Percentiles rank a stretch among this genome's conserved stretches.
Conservation (phyloP, 306 rosid species). For the Mucuna pruriens region DNA sequence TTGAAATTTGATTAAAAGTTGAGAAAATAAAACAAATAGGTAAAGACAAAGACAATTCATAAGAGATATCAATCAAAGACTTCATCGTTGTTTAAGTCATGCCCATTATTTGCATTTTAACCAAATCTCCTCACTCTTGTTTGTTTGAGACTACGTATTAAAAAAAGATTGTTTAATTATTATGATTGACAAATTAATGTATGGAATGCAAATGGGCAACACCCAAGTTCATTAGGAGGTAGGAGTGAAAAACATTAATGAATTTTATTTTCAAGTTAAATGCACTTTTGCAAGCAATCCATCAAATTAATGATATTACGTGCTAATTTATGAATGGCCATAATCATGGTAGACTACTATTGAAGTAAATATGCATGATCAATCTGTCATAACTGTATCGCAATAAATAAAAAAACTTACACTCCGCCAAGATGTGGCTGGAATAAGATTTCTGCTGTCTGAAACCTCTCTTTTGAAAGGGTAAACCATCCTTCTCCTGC, state of each 20-base stretch:
- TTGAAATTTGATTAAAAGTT: not conserved
- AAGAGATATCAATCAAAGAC: not conserved
- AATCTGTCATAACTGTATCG: not conserved
- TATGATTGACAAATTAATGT: not conserved
- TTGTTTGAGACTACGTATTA: not conserved
- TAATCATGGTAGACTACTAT: slow-evolving; percentile 15
- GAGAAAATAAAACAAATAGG: not conserved
- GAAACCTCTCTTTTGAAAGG: slow-evolving; percentile 88
- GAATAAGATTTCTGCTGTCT: slow-evolving; percentile 87
- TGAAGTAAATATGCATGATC: slow-evolving; percentile 5
- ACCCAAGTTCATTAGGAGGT: not conserved
- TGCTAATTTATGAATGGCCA: slow-evolving; percentile 2
- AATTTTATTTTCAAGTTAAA: slow-evolving; percentile 10
- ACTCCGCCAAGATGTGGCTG: slow-evolving; percentile 81
- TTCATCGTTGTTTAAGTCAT: not conserved
- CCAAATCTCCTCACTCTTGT: not conserved
- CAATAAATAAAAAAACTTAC: slow-evolving; percentile 55
- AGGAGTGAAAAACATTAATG: not conserved
- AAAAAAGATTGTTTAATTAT: not conserved
- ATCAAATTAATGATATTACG: slow-evolving; percentile 3
- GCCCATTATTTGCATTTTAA: not conserved
- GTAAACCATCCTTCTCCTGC: slow-evolving; percentile 77
- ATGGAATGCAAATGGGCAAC: slow-evolving; percentile 3
- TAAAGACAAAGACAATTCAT: not conserved
- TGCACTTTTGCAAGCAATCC: slow-evolving; percentile 1